A percentile compares a stretch with the other conserved stretches of the same genome.
Evolutionary conservation across 176 grass and related monocot species (phyloP).

Genomic region (Cenchrus americanus): DNA sequence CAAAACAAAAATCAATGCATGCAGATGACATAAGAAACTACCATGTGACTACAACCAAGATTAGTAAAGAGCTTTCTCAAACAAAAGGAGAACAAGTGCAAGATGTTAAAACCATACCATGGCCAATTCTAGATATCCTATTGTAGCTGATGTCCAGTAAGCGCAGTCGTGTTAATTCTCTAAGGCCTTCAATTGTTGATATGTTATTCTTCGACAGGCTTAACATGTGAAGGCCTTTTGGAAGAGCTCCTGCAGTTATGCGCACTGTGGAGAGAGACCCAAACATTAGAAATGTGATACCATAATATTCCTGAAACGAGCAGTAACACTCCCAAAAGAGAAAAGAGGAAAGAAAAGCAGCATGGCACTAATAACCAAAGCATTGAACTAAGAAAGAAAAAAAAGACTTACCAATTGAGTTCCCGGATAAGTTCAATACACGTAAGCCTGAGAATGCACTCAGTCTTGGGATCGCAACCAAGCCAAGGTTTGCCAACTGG

Average conservation of each 20-base stretch:
- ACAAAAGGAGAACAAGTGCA: conserved; percentile 19
- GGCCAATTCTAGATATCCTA: conserved; percentile 86
- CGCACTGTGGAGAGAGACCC: conserved; percentile 61
- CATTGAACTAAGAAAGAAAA: conserved; percentile 21
- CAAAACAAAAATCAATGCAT: neutral
- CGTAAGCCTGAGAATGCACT: conserved; percentile 72
- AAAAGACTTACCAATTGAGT: conserved; percentile 66
- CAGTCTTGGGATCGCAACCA: conserved; percentile 77
- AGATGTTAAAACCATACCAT: conserved; percentile 64
- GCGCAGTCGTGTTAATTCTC: conserved; percentile 80
- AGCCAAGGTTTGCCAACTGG: conserved; percentile 68
- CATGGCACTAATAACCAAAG: conserved; percentile 4
- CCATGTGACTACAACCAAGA: neutral
- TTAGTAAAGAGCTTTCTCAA: neutral
- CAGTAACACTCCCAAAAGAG: neutral
- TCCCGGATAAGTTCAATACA: conserved; percentile 80
- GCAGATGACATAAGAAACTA: neutral
- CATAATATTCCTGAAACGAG: conserved; percentile 21
- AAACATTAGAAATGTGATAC: conserved; percentile 25
- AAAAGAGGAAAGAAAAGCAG: neutral
- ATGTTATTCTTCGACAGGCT: conserved; percentile 94
- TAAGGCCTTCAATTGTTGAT: conserved; percentile 87
- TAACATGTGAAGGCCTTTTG: conserved; percentile 94
- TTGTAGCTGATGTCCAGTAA: conserved; percentile 89
- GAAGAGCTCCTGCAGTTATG: conserved; percentile 82